A percentile compares a stretch with the other conserved stretches of the same genome.
These are phyloP conservation scores for Apium graveolens DNA, from an alignment of 129 eudicot genomes.

Conservation along the genomic window DNA sequence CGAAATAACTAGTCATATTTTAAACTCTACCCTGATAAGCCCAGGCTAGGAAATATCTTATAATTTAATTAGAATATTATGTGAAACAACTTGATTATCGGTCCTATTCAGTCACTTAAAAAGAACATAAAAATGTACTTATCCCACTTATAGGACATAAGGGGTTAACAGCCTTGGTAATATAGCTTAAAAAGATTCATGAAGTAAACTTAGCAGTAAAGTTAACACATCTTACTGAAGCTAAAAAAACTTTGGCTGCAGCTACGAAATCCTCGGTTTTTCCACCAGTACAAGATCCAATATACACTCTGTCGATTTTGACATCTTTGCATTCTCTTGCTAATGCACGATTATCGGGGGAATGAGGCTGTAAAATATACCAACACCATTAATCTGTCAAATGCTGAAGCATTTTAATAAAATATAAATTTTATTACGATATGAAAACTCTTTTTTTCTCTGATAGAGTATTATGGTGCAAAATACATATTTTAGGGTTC, in stretches of 20 bases:
- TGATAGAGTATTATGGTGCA: neutral
- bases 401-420: neutral
- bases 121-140: neutral
- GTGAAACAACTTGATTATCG: neutral
- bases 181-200: neutral
- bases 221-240: constrained; percentile 50
- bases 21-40: neutral
- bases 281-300: constrained; percentile 99
- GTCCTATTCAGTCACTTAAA: neutral
- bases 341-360: constrained; percentile 93
- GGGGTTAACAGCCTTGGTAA: neutral
- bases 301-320: constrained; percentile 91
- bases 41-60: too few relatives aligned
- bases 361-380: constrained; percentile 66
- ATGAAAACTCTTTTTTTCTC: neutral
- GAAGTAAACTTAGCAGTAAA: constrained; percentile 3
- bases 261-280: constrained; percentile 94
- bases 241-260: constrained; percentile 82
- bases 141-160: neutral
- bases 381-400: neutral
- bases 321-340: constrained; percentile 98
- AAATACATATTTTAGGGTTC: too few relatives aligned
- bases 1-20: neutral
- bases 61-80: neutral
- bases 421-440: neutral